Evolutionary conservation across 768 basidiomycete species (phyloP), one percentile per base, ranked within the genome.

Genomic region (Leccinum sublutescens): DNA sequence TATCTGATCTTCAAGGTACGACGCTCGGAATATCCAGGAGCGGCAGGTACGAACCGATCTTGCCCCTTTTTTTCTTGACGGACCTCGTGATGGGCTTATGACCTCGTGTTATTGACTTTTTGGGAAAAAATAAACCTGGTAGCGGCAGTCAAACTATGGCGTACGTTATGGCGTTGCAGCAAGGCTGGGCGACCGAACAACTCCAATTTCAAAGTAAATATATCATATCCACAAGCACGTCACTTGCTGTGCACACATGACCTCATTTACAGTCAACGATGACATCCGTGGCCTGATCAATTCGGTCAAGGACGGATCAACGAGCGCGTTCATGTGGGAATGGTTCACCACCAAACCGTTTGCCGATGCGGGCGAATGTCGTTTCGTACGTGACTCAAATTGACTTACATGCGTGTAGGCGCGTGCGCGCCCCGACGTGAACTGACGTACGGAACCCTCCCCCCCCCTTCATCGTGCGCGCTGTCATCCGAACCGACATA

Each of bases 311-410:
- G 86, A 91, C 54, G 91, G 88, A 0, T 83, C 88, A 12, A 94
- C 94, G 6, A 91, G 91, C 62, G 90, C 89, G 11, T 95, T 95
- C 76, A 90, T 95, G 87, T 93, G 93, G 92, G 93, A 94, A 72
- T 93, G 90, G 91, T 97, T 96, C 73, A 89, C 87, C 4, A 89
- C 87, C 40, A 89, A 89, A 65, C 87, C 95, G 4, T 94, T 85
- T 66, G 84, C 81, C 6, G 92, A 95, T 68, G 79, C 81, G 9
- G 91, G 88, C 14, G 85, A 91, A 71, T 88, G 85, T 54, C 85
- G 89, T 12, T 94, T 95, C 74, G 94, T 95, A 71, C 71, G 91
- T 52, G 23, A 12, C 17, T 29, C 48, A 9, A 29, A 29, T 34
- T 34, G 48, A 49, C 25, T 6, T 45, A 0, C 43, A 45, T 45